These are phyloP conservation scores for Penicillium fimorum DNA, from an alignment of 495 filamentous ascomycete species.

Conservation along the genomic window DNA sequence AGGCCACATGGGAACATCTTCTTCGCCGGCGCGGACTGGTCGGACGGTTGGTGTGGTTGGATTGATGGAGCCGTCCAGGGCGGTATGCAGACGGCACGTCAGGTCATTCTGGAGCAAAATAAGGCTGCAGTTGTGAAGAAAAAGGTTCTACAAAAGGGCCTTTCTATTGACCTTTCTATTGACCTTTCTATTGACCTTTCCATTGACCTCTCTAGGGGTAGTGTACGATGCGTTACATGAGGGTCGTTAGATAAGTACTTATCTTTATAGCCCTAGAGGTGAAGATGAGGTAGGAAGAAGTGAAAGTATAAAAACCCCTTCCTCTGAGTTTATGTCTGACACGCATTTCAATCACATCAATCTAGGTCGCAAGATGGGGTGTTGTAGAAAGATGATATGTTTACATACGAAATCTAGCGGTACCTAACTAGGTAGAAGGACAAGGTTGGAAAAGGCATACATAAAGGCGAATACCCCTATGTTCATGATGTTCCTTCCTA, in stretches of 20 bases:
- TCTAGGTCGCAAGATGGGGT: too few relatives aligned
- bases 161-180: not conserved
- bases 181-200: too few relatives aligned
- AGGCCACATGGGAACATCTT: constrained; percentile 19
- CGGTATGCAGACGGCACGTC: constrained; percentile 10
- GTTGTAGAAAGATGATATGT: too few relatives aligned
- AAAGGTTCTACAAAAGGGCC: not conserved
- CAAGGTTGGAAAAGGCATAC: too few relatives aligned
- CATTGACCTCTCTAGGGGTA: not conserved
- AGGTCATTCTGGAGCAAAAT: not conserved
- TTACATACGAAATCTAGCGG: not conserved
- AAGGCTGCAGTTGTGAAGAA: not conserved
- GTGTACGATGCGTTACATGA: not conserved
- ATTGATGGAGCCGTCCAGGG: constrained; percentile 31
- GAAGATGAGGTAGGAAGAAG: not conserved
- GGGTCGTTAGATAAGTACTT: not conserved
- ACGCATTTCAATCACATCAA: too few relatives aligned
- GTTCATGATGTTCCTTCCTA: too few relatives aligned
- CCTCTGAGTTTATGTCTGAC: too few relatives aligned
- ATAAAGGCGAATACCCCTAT: too few relatives aligned
- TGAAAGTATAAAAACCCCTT: not conserved
- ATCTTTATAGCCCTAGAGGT: not conserved
- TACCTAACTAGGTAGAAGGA: too few relatives aligned
- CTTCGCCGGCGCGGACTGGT: constrained; percentile 31
- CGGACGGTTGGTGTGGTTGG: constrained; percentile 29